Conservation (phyloP, 2,329 filamentous ascomycete genomes). For the Fusarium sp. region DNA sequence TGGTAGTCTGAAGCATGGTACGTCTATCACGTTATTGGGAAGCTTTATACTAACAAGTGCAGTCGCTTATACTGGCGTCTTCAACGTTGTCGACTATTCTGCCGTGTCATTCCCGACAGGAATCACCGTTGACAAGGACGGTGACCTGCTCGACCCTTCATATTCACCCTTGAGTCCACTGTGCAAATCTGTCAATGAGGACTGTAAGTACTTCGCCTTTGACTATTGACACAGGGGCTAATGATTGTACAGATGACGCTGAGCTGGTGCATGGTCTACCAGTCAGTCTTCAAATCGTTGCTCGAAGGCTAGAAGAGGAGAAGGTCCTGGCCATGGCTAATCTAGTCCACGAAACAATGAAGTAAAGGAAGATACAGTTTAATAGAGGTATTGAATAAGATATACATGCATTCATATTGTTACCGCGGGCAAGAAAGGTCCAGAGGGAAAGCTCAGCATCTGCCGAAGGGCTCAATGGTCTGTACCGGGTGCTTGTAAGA, state of each 20-base stretch:
- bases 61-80: conserved; percentile 64
- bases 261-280: conserved; percentile 55
- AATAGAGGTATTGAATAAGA: no score
- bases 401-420: no score
- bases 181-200: conserved; percentile 53
- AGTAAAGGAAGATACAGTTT: neutral
- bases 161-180: conserved; percentile 52
- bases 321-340: conserved; percentile 51
- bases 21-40: conserved; percentile 14
- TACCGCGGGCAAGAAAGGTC: no score
- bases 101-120: conserved; percentile 60
- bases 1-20: conserved; percentile 57
- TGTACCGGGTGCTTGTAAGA: neutral
- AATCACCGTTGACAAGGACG: conserved; percentile 52
- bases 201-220: conserved; percentile 54
- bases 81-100: conserved; percentile 61
- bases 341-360: conserved; percentile 11
- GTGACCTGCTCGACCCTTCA: conserved; percentile 49
- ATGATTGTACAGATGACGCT: conserved; percentile 50
- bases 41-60: neutral
- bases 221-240: neutral
- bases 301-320: conserved; percentile 55
- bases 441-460: neutral
- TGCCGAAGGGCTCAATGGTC: neutral
- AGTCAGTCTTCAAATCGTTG: conserved; percentile 58